Base-by-base conservation (phyloP, 129 eudicot species). In the Flaveria robusta region DNA sequence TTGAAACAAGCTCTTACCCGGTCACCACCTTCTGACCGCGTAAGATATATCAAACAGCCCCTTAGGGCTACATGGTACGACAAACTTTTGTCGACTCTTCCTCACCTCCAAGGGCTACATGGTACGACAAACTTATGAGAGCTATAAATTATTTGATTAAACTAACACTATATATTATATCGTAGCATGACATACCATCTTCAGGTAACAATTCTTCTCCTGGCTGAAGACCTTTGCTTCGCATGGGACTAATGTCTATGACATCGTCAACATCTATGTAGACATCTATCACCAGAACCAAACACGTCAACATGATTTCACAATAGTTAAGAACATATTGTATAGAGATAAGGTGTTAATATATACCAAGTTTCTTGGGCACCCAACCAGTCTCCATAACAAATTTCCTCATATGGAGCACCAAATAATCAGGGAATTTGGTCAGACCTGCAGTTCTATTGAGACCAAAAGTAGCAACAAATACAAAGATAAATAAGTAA, bases 311-410 rank as follows among this genome's bases (percentile, higher is more conserved):
- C 49, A 51, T 46, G 52, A 62, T 24, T 39, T 11, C 37, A 37
- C 42, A 68, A 71, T 34, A 63, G 65, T 41, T 26, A 18, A 22
- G 22, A 52, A 54, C 26, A 71, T 15, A 26, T 7, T 19, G 65
- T 14, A 20, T 43, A 52, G 24, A 79, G 59, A 39, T 15, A 37
- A 50, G 27, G 50, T 39, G 49, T 66, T 4, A 7, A 22, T 20
- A 60, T 14, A 37, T 85, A 94, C 99, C 99, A 74, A 94, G 92
- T 76, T 94, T 94, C 79, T 91, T 94, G 5, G 99, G 99, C 60
- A 94, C 99, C 99, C 99, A 91, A 73, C 96, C 99, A 55, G 74
- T 90, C 86, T 94, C 99, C 97, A 94, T 83, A 26, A 94, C 97
- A 78, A 94, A 94, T 74, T 94, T 94, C 55, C 99, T 84, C 99